These are phyloP conservation scores for Ganoderma lucidum DNA, from an alignment of 1,284 basidiomycete genomes.

Conservation along the genomic window DNA sequence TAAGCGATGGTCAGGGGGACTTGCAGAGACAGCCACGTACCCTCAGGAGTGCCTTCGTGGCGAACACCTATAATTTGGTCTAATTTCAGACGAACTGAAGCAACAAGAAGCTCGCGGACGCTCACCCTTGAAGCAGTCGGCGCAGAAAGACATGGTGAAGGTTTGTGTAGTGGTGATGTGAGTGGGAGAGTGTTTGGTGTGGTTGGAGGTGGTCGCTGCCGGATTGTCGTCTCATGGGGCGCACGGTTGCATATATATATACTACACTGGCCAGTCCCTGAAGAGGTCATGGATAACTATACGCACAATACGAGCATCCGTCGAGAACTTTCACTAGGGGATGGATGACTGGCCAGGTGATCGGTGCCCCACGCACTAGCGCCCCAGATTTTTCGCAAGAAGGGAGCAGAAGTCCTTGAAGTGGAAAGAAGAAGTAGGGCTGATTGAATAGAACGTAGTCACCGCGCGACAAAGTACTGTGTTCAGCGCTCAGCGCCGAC, in stretches of 20 bases:
- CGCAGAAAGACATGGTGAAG: conserved; percentile 36
- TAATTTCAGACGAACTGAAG: conserved; percentile 5
- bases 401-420: neutral
- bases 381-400: neutral
- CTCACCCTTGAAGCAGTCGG: conserved; percentile 32
- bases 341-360: no score
- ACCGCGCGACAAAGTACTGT: neutral
- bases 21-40: conserved; percentile 27
- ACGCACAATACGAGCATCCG: no score
- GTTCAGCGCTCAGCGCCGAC: neutral
- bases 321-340: neutral
- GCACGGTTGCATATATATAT: neutral
- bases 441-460: neutral
- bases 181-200: no score
- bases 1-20: neutral
- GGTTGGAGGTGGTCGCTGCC: no score
- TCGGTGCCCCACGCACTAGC: neutral
- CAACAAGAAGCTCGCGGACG: conserved; percentile 15
- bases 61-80: conserved; percentile 37
- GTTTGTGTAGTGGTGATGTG: neutral
- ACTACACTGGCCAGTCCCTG: neutral
- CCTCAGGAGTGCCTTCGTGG: conserved; percentile 42
- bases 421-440: neutral
- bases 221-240: neutral
- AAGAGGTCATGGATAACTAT: neutral